These are phyloP conservation scores for Pythium grandisporangium DNA, from an alignment of 352 stramenopile genomes.

Conservation along the genomic window DNA sequence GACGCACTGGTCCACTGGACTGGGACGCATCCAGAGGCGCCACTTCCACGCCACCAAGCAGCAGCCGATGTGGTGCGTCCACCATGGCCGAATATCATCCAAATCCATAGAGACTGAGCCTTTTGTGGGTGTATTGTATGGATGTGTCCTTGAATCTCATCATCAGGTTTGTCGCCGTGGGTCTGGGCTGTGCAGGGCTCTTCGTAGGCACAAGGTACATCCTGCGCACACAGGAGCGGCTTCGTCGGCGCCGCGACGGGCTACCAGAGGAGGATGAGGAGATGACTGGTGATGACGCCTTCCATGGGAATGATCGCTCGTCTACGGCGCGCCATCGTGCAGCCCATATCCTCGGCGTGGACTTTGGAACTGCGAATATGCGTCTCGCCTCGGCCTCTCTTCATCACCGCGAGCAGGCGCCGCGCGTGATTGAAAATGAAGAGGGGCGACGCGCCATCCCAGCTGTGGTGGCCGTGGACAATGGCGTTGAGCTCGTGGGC, in stretches of 20 bases:
- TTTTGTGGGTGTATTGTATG: no score
- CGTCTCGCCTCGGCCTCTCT: slow-evolving; percentile 31
- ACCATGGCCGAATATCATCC: background rate
- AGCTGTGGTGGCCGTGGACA: slow-evolving; percentile 50
- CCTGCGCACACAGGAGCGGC: slow-evolving; percentile 43
- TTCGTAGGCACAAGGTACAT: slow-evolving; percentile 52
- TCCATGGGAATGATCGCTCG: background rate
- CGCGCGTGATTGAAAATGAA: slow-evolving; percentile 46
- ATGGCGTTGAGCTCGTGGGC: slow-evolving; percentile 39
- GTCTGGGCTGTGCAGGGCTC: slow-evolving; percentile 27
- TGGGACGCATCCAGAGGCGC: slow-evolving; percentile 7
- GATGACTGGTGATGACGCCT: slow-evolving; percentile 8
- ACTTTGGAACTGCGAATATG: slow-evolving; percentile 42
- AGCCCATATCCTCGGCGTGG: slow-evolving; percentile 40
- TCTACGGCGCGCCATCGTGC: slow-evolving; percentile 1
- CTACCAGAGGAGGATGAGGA: slow-evolving; percentile 35
- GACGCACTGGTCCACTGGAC: background rate
- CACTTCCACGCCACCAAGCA: slow-evolving; percentile 43
- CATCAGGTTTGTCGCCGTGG: slow-evolving; percentile 27
- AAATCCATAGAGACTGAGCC: background rate
- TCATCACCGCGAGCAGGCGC: no score
- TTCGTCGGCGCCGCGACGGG: slow-evolving; percentile 27
- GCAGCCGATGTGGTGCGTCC: slow-evolving; percentile 33
- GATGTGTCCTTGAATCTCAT: background rate
- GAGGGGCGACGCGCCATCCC: slow-evolving; percentile 43